Evolutionary conservation across 1,139 yeast genomes (phyloP), one percentile per base, ranked within the genome.

Genomic region (Torulaspora pretoriensis): DNA sequence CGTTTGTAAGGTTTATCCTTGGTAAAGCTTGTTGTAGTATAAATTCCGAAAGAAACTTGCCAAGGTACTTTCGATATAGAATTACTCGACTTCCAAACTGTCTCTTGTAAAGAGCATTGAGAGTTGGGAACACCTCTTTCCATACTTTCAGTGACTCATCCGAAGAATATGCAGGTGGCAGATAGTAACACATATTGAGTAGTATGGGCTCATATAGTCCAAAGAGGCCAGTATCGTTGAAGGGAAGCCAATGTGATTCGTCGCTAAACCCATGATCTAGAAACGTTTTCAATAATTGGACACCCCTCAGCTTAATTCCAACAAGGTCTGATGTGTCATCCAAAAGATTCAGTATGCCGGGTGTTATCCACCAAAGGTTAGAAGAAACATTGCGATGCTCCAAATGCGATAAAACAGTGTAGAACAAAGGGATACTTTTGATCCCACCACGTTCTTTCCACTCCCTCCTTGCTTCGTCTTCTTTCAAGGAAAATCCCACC

Each of bases 331-430:
- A 50, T 1, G 63, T 56, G 41, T 61, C 62, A 39, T 62, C 67
- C 34, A 63, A 30, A 8, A 62, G 40, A 43, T 61, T 61, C 17
- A 62, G 43, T n/a, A 63, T 57, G 4, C 63, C 65, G 4, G 68
- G 66, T 5, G 55, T 56, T 10, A 63, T 57, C 68, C 68, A 63
- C 54, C 61, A 52, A 19, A 63, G 35, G 45, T 61, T 58, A 1
- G 55, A 35, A 3, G 65, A 58, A 1, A 63, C 42, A 14, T 55
- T 47, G n/a, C 43, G 40, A 14, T 48, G 49, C 12, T 44, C 40
- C 17, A 63, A 14, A 46, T 51, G 39, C 8, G 38, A 17, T 6
- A 63, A 42, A 4, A 61, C 50, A 2, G 47, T 41, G 43, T 52
- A 51, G 29, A 62, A 56, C 19, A 61, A 40, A 8, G 64, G 58